A percentile compares a stretch with the other conserved stretches of the same genome.
Evolutionary conservation across 2,329 filamentous ascomycete species (phyloP).

Genomic region (Xylaria digitata): DNA sequence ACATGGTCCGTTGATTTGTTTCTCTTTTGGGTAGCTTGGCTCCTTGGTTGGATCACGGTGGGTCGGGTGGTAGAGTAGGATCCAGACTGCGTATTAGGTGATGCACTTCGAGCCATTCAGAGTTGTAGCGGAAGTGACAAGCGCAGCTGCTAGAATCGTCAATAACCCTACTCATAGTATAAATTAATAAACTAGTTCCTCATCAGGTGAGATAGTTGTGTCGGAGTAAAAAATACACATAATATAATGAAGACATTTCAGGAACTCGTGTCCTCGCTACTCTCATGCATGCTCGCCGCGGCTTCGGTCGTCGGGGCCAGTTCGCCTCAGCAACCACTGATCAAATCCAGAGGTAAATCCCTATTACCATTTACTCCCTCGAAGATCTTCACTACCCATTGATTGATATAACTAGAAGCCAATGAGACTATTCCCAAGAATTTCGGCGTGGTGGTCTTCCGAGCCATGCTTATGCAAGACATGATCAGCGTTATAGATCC

Average conservation of each 20-base stretch:
- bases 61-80: background rate
- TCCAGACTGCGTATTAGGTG: background rate
- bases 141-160: background rate
- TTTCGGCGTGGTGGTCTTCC: constrained; percentile 32
- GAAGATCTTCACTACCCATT: background rate
- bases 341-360: constrained; percentile 10
- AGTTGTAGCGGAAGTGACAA: too few species aligned
- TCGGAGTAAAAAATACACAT: background rate
- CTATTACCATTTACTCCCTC: background rate
- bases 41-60: constrained; percentile 5
- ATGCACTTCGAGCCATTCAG: background rate
- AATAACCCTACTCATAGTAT: background rate
- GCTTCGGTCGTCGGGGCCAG: background rate
- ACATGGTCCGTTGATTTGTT: constrained; percentile 7
- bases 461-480: constrained; percentile 34
- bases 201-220: background rate
- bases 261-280: background rate
- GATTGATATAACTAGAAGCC: background rate
- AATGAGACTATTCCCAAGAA: constrained; percentile 30
- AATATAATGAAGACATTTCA: constrained; percentile 20
- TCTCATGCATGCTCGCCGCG: constrained; percentile 1
- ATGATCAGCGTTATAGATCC: constrained; percentile 31
- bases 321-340: background rate
- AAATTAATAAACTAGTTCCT: background rate
- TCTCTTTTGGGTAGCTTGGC: background rate